phyloP scores from a whole-genome alignment of 2,329 filamentous ascomycete genomes.

The Alternaria burnsii region DNA sequence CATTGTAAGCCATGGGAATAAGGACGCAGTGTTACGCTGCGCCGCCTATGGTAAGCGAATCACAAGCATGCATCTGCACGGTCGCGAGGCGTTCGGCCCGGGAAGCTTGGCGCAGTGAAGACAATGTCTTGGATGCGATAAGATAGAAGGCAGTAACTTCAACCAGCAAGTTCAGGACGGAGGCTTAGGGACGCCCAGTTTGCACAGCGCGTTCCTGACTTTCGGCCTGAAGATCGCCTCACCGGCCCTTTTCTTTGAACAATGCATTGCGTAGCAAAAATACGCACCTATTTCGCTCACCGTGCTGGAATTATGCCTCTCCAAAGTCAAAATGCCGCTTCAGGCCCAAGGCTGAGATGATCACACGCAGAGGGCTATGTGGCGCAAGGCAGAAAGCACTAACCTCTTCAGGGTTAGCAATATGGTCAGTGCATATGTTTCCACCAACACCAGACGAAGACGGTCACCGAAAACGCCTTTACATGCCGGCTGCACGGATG shows the following conservation, averaged over 20 bases:
- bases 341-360: not conserved
- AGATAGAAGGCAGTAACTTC: not conserved
- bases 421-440: slow-evolving; percentile 9
- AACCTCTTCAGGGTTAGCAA: not conserved
- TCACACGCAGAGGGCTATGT: slow-evolving; percentile 15
- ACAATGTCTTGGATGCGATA: slow-evolving; percentile 4
- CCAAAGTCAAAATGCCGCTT: slow-evolving; percentile 9
- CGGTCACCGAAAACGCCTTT: slow-evolving; percentile 3
- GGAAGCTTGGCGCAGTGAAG: slow-evolving; percentile 17
- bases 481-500: slow-evolving; percentile 1
- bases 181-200: not conserved
- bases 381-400: slow-evolving; percentile 27
- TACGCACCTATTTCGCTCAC: slow-evolving; percentile 8
- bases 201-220: not conserved
- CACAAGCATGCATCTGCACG: not conserved
- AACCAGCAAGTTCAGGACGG: not conserved
- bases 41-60: slow-evolving; percentile 15
- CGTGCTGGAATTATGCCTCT: slow-evolving; percentile 2
- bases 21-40: slow-evolving; percentile 4
- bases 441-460: slow-evolving; percentile 8
- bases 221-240: slow-evolving; percentile 4
- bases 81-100: slow-evolving; percentile 14
- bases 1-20: slow-evolving; percentile 4
- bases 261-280: slow-evolving; percentile 1
- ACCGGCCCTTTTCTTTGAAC: not conserved